A percentile compares a stretch with the other conserved stretches of the same genome.
These are phyloP conservation scores for Salvia splendens DNA, from an alignment of 257 asterid genomes.

Conservation along the genomic window DNA sequence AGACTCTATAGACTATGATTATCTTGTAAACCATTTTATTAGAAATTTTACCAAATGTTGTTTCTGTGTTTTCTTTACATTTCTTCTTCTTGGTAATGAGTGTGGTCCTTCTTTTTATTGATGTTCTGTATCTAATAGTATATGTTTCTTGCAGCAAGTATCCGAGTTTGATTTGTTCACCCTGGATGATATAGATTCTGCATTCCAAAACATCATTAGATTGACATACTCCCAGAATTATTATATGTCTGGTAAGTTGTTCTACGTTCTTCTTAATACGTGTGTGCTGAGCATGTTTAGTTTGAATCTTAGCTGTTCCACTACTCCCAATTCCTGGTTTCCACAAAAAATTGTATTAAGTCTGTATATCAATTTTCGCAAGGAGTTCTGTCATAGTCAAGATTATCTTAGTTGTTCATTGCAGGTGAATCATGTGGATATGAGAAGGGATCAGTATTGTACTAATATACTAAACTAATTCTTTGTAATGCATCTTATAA, in stretches of 20 bases:
- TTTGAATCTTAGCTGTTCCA: conserved; percentile 20
- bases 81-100: conserved; percentile 11
- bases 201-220: conserved; percentile 82
- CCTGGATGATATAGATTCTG: conserved; percentile 86
- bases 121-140: conserved; percentile 26
- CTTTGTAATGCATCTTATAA: conserved; percentile 31
- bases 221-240: conserved; percentile 92
- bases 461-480: conserved; percentile 18
- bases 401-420: conserved; percentile 27
- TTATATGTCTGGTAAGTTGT: conserved; percentile 76
- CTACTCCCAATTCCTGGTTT: conserved; percentile 24
- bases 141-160: conserved; percentile 73
- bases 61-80: not conserved
- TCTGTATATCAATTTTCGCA: conserved; percentile 21
- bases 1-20: conserved; percentile 29
- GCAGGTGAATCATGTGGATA: conserved; percentile 25
- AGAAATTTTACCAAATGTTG: conserved; percentile 13
- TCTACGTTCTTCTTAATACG: conserved; percentile 8
- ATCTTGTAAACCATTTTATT: conserved; percentile 17
- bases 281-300: not conserved
- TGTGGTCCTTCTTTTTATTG: conserved; percentile 2
- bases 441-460: conserved; percentile 10
- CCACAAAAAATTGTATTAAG: not conserved
- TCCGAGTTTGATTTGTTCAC: conserved; percentile 95
- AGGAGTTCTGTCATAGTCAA: conserved; percentile 18